Percentiles rank a stretch among this genome's conserved stretches.
Conservation (phyloP, 2,329 filamentous ascomycete genomes). For the Colletotrichum salicis region DNA sequence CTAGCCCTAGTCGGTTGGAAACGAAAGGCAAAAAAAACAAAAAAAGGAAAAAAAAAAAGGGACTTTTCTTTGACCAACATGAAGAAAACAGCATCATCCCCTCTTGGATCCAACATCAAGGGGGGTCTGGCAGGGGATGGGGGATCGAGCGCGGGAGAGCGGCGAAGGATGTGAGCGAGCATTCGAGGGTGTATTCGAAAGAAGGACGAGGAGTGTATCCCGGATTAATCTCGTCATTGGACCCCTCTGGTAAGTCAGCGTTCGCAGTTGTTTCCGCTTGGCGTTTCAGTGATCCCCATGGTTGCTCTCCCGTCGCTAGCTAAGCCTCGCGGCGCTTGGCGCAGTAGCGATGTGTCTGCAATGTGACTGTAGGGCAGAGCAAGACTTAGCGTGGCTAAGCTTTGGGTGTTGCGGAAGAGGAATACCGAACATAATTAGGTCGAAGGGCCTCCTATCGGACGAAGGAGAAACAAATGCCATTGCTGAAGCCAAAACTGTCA, state of each 20-base stretch:
- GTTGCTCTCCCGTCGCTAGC: conserved; percentile 25
- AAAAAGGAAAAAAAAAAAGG: conserved; percentile 5
- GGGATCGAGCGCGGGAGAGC: conserved; percentile 26
- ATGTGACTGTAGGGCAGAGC: neutral
- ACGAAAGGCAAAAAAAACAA: conserved; percentile 20
- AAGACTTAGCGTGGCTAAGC: conserved; percentile 23
- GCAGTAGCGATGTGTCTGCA: neutral
- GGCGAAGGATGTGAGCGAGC: conserved; percentile 6
- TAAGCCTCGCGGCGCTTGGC: conserved; percentile 12
- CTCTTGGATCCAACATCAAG: neutral
- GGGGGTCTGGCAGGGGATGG: neutral
- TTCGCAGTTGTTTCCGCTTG: conserved; percentile 30
- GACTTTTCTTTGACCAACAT: neutral
- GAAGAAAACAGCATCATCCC: neutral
- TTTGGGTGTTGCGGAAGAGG: conserved; percentile 25
- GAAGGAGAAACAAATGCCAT: conserved; percentile 29
- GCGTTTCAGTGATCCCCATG: conserved; percentile 33
- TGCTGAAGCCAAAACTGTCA: conserved; percentile 28
- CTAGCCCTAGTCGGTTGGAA: conserved; percentile 14
- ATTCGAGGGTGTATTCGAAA: neutral
- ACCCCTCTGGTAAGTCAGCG: neutral
- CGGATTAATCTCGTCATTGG: conserved; percentile 3
- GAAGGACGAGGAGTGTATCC: neutral
- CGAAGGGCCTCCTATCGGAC: conserved; percentile 5
- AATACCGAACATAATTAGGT: conserved; percentile 19